Evolutionary conservation across 345 rosid species (phyloP).

Genomic region (Aegle marmelos): DNA sequence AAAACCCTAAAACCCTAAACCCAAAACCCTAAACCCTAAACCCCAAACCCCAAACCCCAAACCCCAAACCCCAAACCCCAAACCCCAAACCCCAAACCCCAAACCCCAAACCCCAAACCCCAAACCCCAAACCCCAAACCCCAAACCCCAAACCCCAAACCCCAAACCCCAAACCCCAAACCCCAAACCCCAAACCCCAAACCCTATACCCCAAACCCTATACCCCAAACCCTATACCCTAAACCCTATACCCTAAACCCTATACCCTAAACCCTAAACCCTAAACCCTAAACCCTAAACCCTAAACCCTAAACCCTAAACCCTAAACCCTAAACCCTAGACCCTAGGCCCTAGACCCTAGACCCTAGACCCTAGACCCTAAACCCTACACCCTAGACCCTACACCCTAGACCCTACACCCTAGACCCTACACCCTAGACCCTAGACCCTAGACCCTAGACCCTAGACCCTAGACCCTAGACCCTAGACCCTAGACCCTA

Average conservation of each 20-base stretch:
- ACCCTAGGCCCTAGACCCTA: no score
- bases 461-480: no score
- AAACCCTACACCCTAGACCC: no score
- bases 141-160: slow-evolving; percentile 19
- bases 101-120: slow-evolving; percentile 25
- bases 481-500: no score
- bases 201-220: slow-evolving; percentile 18
- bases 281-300: slow-evolving; percentile 17
- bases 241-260: slow-evolving; percentile 14
- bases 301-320: slow-evolving; percentile 22
- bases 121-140: slow-evolving; percentile 26
- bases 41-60: slow-evolving; percentile 17
- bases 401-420: no score
- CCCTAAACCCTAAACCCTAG: no score
- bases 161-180: slow-evolving; percentile 18
- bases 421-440: no score
- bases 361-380: no score
- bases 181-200: slow-evolving; percentile 21
- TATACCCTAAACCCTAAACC: no score
- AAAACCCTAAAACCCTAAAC: slow-evolving; percentile 20
- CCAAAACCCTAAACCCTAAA: slow-evolving; percentile 16
- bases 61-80: slow-evolving; percentile 26
- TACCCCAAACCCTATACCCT: slow-evolving; percentile 10
- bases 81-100: slow-evolving; percentile 21
- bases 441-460: no score